Base-by-base conservation (phyloP, 2,329 filamentous ascomycete species). In the Aspergillus nomiae region DNA sequence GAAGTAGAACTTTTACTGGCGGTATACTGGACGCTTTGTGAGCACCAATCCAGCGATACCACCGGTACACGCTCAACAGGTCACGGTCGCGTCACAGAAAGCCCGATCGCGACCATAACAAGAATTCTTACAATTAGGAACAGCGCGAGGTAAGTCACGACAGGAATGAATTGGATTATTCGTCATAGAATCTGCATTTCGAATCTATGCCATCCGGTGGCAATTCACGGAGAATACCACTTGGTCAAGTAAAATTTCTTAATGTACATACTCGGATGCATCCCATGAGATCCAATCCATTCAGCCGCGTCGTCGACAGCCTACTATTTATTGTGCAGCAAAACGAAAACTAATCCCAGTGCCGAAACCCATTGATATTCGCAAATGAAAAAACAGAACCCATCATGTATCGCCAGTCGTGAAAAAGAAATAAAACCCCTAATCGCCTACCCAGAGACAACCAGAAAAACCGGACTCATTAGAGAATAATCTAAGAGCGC, bases 401-500 rank as follows among this genome's bases (percentile, higher is more conserved):
- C 77, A 74, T 79, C 76, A 78, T 78, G 74, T 78, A 74, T 79
- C 77, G 77, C 77, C 77, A 73, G 72, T 79, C 73, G 75, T 77
- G 68, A 77, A 72, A 73, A 72, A 69, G 64, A 74, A 68, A 72
- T 72, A 61, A 76, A 74, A 74, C 76, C 76, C 75, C 60, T 74
- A 66, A 77, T 78, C 76, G 76, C 76, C 76, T 71, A 76, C 73
- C 76, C 75, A 74, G 66, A 74, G 68, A 70, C 70, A 74, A 72
- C 67, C 65, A 69, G 66, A 74, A 67, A 74, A 72, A 68, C 59
- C 67, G 30, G 67, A 69, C 67, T 68, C 69, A 71, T 69, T 67
- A 68, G 63, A 66, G 61, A 68, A 61, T 54, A 67, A 74, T 78
- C 81, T 87, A 94, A 86, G 92, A 93, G 81, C 92, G 90, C 86